Evolutionary conservation across 1,284 basidiomycete genomes (phyloP).

Genomic region (Chalciporus sp.): DNA sequence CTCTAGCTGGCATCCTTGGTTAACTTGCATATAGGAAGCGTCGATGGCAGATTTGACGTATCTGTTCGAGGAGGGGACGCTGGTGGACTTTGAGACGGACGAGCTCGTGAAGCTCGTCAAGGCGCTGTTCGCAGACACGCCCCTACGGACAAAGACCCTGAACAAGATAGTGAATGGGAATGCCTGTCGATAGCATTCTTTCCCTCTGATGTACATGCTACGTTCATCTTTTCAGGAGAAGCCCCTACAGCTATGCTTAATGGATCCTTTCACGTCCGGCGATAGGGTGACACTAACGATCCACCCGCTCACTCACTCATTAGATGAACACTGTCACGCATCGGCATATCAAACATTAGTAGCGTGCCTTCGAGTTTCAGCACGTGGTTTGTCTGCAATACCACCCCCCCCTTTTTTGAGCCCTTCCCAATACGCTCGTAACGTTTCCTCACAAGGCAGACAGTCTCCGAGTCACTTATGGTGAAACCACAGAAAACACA

Average conservation of each 20-base stretch:
- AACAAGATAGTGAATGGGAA: conserved; percentile 68
- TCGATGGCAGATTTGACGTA: conserved; percentile 94
- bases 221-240: conserved; percentile 6
- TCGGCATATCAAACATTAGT: no score
- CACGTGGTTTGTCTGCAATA: no score
- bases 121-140: conserved; percentile 92
- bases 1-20: background rate
- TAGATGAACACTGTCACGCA: no score
- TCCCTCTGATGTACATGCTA: background rate
- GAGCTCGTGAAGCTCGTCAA: conserved; percentile 83
- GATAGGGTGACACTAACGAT: no score
- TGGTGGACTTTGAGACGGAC: conserved; percentile 87
- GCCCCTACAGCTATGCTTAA: background rate
- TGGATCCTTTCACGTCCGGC: background rate
- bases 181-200: conserved; percentile 35
- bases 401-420: no score
- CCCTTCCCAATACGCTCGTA: no score
- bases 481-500: no score
- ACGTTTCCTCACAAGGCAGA: no score
- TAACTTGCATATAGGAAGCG: conserved; percentile 63
- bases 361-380: no score
- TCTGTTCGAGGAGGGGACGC: conserved; percentile 87
- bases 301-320: no score
- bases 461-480: no score
- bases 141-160: conserved; percentile 78